Percentiles rank a stretch among this genome's conserved stretches.
Evolutionary conservation across 1,284 basidiomycete species (phyloP).

Genomic region (Cutaneotrichosporon sp.): DNA sequence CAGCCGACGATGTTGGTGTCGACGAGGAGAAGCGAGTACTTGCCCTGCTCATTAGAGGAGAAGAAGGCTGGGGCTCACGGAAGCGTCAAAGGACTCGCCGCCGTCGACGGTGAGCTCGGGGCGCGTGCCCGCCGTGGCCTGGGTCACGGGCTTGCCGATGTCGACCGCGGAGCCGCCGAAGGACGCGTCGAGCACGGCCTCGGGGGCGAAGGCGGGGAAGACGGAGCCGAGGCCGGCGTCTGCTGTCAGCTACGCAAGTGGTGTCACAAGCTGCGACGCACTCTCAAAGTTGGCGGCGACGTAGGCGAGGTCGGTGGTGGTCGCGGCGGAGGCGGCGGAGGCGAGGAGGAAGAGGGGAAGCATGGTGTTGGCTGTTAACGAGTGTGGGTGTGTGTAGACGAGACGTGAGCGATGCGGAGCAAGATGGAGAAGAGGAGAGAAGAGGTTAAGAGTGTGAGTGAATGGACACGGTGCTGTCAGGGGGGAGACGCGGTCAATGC

Average conservation of each 20-base stretch:
- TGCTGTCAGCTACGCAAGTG: neutral
- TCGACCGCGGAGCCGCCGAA: neutral
- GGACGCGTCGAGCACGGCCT: constrained; percentile 10
- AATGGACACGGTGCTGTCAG: neutral
- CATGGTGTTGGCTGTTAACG: constrained; percentile 5
- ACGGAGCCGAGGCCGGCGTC: neutral
- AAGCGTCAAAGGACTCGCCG: neutral
- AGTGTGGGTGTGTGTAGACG: neutral
- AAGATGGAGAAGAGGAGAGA: neutral
- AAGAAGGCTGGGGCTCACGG: neutral
- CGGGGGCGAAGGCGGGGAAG: constrained; percentile 2
- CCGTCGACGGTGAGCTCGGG: constrained; percentile 9
- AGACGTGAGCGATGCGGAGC: neutral
- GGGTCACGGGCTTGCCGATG: constrained; percentile 1
- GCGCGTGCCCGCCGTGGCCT: constrained; percentile 2
- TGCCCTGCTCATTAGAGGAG: constrained; percentile 38
- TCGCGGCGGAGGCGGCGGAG: constrained; percentile 6
- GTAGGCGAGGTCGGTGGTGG: constrained; percentile 1
- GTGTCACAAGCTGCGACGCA: neutral
- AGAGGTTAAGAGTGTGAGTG: neutral
- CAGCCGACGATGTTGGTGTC: constrained; percentile 66
- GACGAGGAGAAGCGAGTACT: constrained; percentile 58
- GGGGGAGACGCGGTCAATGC: no score
- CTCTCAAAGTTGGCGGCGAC: constrained; percentile 12
- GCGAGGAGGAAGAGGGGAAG: constrained; percentile 11